Percentiles rank a stretch among this genome's conserved stretches.
These are phyloP conservation scores for Wallacemonas sp. DNA, from an alignment of 208 protist genomes.

Conservation along the genomic window DNA sequence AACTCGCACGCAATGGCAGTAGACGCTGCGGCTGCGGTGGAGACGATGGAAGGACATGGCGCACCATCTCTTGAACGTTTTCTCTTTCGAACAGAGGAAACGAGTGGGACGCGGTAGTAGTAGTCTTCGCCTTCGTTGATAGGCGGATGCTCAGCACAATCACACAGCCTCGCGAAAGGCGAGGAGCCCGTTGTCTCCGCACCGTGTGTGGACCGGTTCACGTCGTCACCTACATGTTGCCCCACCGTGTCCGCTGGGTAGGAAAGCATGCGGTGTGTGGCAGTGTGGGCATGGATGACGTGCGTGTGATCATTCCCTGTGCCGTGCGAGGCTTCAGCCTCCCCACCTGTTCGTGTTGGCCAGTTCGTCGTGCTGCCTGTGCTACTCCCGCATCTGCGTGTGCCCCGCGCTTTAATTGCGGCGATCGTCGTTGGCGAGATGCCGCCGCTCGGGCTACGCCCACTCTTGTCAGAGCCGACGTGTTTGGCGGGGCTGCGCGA, in stretches of 20 bases:
- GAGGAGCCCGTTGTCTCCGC: no score
- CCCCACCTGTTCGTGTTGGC: no score
- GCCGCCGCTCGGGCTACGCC: neutral
- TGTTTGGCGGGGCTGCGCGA: neutral
- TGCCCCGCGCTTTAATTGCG: neutral
- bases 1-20: conserved; percentile 16
- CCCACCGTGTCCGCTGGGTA: neutral
- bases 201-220: no score
- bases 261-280: neutral
- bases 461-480: no score
- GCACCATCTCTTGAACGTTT: no score
- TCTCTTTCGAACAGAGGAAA: no score
- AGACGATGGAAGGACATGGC: no score
- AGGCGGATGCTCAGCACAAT: conserved; percentile 11
- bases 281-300: no score
- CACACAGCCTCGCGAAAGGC: neutral
- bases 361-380: neutral
- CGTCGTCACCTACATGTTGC: no score
- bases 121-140: conserved; percentile 63
- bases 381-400: neutral
- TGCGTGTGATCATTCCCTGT: no score
- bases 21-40: no score
- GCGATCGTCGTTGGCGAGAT: conserved; percentile 11
- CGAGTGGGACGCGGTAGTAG: conserved; percentile 40
- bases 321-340: no score